A percentile compares a stretch with the other conserved stretches of the same genome.
Conservation (phyloP, 1,284 basidiomycete species). For the Cystobasidiaceae sp. region DNA sequence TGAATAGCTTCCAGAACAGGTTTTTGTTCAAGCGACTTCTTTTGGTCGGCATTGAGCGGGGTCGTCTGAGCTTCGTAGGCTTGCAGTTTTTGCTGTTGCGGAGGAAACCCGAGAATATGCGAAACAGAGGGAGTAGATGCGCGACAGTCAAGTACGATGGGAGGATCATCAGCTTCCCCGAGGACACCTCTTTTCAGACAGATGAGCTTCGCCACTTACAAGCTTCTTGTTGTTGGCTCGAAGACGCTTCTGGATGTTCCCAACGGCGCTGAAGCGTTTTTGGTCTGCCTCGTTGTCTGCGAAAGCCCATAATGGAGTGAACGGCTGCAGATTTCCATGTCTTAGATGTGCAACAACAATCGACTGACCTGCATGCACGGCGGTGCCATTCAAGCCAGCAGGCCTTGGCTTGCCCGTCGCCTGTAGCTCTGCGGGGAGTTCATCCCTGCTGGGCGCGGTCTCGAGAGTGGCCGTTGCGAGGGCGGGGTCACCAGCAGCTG, state of each 20-base stretch:
- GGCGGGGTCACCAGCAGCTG: slow-evolving; percentile 5
- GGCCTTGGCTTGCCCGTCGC: slow-evolving; percentile 25
- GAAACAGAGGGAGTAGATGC: too few relatives aligned
- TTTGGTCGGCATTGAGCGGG: slow-evolving; percentile 44
- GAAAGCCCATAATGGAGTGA: too few relatives aligned
- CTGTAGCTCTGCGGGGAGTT: slow-evolving; percentile 26
- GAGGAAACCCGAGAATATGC: too few relatives aligned
- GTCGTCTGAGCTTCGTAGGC: slow-evolving; percentile 39
- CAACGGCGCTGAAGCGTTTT: slow-evolving; percentile 17
- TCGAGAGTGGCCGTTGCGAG: slow-evolving; percentile 21
- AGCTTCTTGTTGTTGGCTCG: slow-evolving; percentile 43
- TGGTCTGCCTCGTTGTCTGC: slow-evolving; percentile 6
- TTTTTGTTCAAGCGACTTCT: slow-evolving; percentile 42
- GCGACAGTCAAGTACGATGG: too few relatives aligned
- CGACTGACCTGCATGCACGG: too few relatives aligned
- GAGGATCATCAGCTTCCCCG: too few relatives aligned
- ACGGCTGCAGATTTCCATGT: too few relatives aligned
- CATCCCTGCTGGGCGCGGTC: background rate
- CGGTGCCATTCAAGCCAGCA: slow-evolving; percentile 8
- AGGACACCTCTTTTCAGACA: too few relatives aligned
- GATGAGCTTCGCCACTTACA: too few relatives aligned
- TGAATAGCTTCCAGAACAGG: slow-evolving; percentile 42
- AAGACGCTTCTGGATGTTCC: slow-evolving; percentile 37
- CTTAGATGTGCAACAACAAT: too few relatives aligned
- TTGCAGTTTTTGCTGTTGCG: slow-evolving; percentile 43